phyloP scores from a whole-genome alignment of 106 monocot genomes.

The Amphibolis antarctica region DNA sequence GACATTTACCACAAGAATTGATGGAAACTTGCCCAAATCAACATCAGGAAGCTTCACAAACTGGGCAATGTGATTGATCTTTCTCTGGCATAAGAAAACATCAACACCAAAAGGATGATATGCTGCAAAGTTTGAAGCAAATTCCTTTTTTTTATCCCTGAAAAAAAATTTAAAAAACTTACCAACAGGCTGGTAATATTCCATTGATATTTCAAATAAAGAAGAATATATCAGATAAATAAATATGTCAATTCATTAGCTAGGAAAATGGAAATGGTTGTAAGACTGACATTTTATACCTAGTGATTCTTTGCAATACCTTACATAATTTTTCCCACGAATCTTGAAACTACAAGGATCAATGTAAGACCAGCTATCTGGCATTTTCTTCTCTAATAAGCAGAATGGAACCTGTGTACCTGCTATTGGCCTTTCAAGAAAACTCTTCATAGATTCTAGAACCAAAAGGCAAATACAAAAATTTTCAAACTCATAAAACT shows the following conservation, averaged over 20 bases:
- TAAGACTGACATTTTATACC: too few relatives aligned
- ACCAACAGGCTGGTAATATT: neutral
- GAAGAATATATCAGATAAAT: too few relatives aligned
- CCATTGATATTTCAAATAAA: too few relatives aligned
- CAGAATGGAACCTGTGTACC: constrained; percentile 83
- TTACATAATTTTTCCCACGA: constrained; percentile 75
- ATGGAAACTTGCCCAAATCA: constrained; percentile 62
- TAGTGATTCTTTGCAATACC: constrained; percentile 21
- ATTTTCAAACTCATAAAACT: neutral
- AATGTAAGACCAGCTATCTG: constrained; percentile 71
- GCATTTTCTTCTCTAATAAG: constrained; percentile 66
- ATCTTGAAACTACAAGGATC: constrained; percentile 77
- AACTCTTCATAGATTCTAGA: constrained; percentile 4
- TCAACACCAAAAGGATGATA: constrained; percentile 94
- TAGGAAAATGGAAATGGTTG: too few relatives aligned
- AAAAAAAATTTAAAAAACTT: constrained; percentile 1
- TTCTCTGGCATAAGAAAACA: constrained; percentile 75
- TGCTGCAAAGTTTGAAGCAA: constrained; percentile 72
- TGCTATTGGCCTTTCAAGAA: constrained; percentile 82
- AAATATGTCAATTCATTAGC: too few relatives aligned
- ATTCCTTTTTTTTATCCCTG: constrained; percentile 92
- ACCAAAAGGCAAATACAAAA: constrained; percentile 1
- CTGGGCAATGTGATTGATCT: constrained; percentile 82
- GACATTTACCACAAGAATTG: constrained; percentile 78
- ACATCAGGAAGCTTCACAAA: constrained; percentile 70